Evolutionary conservation across 2,329 filamentous ascomycete species (phyloP), one percentile per base, ranked within the genome.

Genomic region (Aschersonia sp.): DNA sequence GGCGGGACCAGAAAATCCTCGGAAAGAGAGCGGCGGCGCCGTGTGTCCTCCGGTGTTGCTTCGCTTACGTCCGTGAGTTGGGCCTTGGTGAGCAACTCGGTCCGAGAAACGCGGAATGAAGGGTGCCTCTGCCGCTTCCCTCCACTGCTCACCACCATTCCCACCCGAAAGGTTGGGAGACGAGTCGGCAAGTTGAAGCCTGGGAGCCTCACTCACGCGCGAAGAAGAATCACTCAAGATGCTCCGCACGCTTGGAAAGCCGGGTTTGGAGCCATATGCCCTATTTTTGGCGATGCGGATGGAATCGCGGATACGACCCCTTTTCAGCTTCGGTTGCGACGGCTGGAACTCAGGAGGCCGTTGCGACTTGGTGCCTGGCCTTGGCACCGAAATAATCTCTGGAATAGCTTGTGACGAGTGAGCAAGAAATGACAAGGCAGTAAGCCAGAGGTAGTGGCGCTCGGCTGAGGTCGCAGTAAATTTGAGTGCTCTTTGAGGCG

Each of bases 401-500:
- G 87, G 85, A 4, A 91, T 75, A 1, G 84, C 82, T 58, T 91
- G 84, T 12, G 84, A 80, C 1, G 89, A 94, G 61, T 96, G 89
- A 9, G 91, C 89, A 32, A 98, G 73, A 76, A 97, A 98, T 0
- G 89, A 95, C 28, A 98, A 72, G 1, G 92, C 88, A 28, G 88
- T 96, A 50, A 98, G 71, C 92, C 92, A 98, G 45, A 96, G 70
- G 59, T 94, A 94, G 64, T 98, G 92, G 12, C 92, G 81, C 54
- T 97, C 92, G 35, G 82, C 71, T 29, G 80, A 84, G 12, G 76
- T 71, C 0, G 92, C 87, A 0, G 92, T 98, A 62, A 98, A 97
- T 61, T 98, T 98, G 49, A 98, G 74, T 1, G 92, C 92, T 56
- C 92, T 79, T 57, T 94, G 84, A 1, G 92, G 91, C 4, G 92